These are phyloP conservation scores for Hemileccinum rubropunctum DNA, from an alignment of 768 basidiomycete genomes.

Conservation along the genomic window DNA sequence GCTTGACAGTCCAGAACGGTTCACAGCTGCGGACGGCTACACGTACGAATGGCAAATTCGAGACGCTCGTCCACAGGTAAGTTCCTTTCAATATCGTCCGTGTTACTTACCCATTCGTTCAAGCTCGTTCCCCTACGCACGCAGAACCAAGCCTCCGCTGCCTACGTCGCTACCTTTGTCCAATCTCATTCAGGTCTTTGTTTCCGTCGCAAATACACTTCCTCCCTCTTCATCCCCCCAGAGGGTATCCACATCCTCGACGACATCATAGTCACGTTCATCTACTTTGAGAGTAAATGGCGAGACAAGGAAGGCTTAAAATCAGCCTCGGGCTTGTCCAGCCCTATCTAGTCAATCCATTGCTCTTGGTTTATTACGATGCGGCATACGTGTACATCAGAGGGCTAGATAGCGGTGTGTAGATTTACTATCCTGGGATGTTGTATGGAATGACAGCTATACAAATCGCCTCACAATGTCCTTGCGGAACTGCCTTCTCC, in stretches of 20 bases:
- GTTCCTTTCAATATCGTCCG: not conserved
- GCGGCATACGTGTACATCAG: not conserved
- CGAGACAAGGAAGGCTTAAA: slow-evolving; percentile 20
- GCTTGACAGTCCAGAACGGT: slow-evolving; percentile 24
- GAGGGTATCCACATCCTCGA: slow-evolving; percentile 31
- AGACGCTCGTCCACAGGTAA: slow-evolving; percentile 21
- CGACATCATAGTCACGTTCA: slow-evolving; percentile 36
- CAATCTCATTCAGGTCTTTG: slow-evolving; percentile 14
- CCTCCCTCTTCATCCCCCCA: slow-evolving; percentile 27
- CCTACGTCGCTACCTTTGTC: slow-evolving; percentile 30
- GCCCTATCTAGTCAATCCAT: not conserved
- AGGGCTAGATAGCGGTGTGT: not conserved
- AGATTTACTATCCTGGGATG: not conserved
- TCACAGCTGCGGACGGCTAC: slow-evolving; percentile 18
- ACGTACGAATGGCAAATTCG: slow-evolving; percentile 30
- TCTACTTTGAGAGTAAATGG: slow-evolving; percentile 34
- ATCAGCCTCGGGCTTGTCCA: slow-evolving; percentile 8
- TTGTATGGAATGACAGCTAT: not conserved
- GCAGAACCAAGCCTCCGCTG: not conserved
- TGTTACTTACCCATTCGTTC: no score
- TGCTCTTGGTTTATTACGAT: not conserved
- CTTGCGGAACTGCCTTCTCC: slow-evolving; percentile 10
- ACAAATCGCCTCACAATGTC: slow-evolving; percentile 12
- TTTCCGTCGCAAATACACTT: slow-evolving; percentile 12
- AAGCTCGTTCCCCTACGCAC: slow-evolving; percentile 17